Percentiles rank a stretch among this genome's conserved stretches.
Conservation (phyloP, 2,329 filamentous ascomycete genomes). For the Zymoseptoria crescenta region DNA sequence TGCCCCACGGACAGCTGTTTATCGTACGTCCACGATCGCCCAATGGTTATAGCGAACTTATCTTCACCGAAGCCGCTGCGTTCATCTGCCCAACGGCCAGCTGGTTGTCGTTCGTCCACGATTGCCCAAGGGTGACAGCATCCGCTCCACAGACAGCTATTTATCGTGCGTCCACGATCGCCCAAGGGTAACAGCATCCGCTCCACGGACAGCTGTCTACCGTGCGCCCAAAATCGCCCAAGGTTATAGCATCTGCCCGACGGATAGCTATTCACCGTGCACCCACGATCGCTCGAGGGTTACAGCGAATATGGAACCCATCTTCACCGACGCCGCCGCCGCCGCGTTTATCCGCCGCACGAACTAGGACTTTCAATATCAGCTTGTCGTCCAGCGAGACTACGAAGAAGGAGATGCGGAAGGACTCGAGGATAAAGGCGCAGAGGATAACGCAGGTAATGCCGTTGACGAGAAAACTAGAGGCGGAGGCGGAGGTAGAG, state of each 20-base stretch:
- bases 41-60: slow-evolving; percentile 93
- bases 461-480: slow-evolving; percentile 77
- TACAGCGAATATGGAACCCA: slow-evolving; percentile 70
- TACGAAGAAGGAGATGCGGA: slow-evolving; percentile 98
- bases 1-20: slow-evolving; percentile 93
- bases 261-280: slow-evolving; percentile 94
- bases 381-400: slow-evolving; percentile 89
- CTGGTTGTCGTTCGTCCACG: no score
- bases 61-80: slow-evolving; percentile 68
- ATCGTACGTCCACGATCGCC: slow-evolving; percentile 90
- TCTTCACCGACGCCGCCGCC: slow-evolving; percentile 77
- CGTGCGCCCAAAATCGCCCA: slow-evolving; percentile 80
- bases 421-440: slow-evolving; percentile 79
- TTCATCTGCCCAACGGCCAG: no score
- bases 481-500: slow-evolving; percentile 41
- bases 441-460: slow-evolving; percentile 62
- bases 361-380: slow-evolving; percentile 92
- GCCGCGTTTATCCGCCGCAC: slow-evolving; percentile 86
- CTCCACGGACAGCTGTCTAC: slow-evolving; percentile 95
- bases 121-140: no score
- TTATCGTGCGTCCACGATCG: slow-evolving; percentile 88
- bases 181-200: slow-evolving; percentile 47
- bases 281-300: slow-evolving; percentile 93
- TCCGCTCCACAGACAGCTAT: slow-evolving; percentile 90
- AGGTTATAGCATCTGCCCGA: slow-evolving; percentile 55